Conservation (phyloP, 805 yeast genomes). For the Jamesozyma gamospora region DNA sequence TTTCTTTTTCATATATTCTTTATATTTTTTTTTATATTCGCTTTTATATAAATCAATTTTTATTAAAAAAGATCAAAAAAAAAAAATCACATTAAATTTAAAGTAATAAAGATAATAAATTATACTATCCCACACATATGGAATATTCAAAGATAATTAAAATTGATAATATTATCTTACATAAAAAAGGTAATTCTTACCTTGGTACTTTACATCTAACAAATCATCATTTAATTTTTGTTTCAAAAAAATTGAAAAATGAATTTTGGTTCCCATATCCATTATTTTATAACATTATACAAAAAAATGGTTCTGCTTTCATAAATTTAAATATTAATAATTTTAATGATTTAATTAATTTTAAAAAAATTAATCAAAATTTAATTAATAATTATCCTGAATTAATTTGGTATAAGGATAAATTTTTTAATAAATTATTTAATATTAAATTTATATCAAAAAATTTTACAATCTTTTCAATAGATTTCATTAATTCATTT, state of each 20-base stretch:
- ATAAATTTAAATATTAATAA: conserved; percentile 18
- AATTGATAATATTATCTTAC: conserved; percentile 43
- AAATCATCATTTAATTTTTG: conserved; percentile 64
- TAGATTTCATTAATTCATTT: conserved; percentile 53
- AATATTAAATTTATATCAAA: conserved; percentile 66
- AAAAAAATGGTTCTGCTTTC: conserved; percentile 42
- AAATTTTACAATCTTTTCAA: conserved; percentile 73
- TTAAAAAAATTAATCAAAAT: background rate
- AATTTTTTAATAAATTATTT: conserved; percentile 32
- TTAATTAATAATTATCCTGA: conserved; percentile 1
- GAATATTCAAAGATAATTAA: conserved; percentile 47
- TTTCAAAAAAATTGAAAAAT: conserved; percentile 27
- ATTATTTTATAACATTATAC: conserved; percentile 54
- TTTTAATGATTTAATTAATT: conserved; percentile 1
- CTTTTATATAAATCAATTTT: too few species aligned
- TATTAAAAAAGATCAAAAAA: too few species aligned
- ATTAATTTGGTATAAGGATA: conserved; percentile 15
- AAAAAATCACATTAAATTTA: too few species aligned
- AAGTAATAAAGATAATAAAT: too few species aligned
- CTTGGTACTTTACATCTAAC: conserved; percentile 59
- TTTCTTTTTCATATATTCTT: too few species aligned
- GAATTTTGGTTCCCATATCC: conserved; percentile 95
- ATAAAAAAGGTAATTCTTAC: conserved; percentile 46
- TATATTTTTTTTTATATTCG: too few species aligned
- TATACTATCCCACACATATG: too few species aligned